Percentiles rank a stretch among this genome's conserved stretches.
Evolutionary conservation across 2,329 filamentous ascomycete species (phyloP).

Genomic region (Colletotrichum tamarilloi): DNA sequence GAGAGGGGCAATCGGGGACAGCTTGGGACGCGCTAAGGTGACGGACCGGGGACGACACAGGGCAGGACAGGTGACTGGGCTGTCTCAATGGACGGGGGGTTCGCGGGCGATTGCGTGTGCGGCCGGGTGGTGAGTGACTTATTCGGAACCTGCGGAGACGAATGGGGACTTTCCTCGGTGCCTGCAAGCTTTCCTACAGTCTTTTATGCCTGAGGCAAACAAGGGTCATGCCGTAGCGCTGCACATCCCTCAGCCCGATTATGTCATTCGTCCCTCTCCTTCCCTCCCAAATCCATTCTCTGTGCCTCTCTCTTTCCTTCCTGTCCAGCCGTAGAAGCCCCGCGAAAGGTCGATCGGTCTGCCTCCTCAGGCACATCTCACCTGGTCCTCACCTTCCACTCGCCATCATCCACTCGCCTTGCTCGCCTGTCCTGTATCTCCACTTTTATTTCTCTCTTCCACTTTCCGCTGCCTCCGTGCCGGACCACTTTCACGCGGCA

Average conservation of each 20-base stretch:
- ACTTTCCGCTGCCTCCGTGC: not conserved
- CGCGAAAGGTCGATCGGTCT: slow-evolving; percentile 12
- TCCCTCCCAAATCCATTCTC: too few relatives aligned
- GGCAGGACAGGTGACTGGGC: slow-evolving; percentile 16
- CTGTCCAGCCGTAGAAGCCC: not conserved
- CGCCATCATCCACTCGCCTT: slow-evolving; percentile 2
- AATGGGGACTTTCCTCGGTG: slow-evolving; percentile 4
- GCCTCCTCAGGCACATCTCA: slow-evolving; percentile 5
- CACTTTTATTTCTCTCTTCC: not conserved
- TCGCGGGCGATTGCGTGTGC: not conserved
- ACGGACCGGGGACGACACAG: not conserved
- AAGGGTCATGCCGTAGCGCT: not conserved
- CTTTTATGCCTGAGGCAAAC: not conserved
- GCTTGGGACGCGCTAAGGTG: slow-evolving; percentile 5
- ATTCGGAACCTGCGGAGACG: slow-evolving; percentile 26
- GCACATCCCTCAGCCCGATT: slow-evolving; percentile 4
- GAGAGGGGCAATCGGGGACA: not conserved
- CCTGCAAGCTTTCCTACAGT: not conserved
- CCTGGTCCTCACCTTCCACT: not conserved
- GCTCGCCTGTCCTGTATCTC: not conserved
- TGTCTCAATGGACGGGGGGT: not conserved
- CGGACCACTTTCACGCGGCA: not conserved
- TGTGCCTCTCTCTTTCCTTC: not conserved
- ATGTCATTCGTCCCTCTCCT: slow-evolving; percentile 24
- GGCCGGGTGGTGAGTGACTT: slow-evolving; percentile 4